Conservation (phyloP, 1,284 basidiomycete genomes). For the Rhizopogon hawkerae region DNA sequence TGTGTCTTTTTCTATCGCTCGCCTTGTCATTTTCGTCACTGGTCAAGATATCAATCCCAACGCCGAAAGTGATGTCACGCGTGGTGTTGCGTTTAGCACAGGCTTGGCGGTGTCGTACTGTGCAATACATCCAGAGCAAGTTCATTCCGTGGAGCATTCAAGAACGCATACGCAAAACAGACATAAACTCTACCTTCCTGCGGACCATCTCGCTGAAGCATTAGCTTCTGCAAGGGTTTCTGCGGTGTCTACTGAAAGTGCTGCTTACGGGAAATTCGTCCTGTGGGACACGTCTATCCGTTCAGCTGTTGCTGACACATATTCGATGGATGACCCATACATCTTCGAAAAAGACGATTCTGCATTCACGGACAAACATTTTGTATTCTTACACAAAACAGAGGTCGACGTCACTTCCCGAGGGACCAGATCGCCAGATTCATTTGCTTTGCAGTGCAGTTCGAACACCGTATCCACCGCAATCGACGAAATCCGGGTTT, state of each 20-base stretch:
- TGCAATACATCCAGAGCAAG: slow-evolving; percentile 43
- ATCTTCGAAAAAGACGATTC: slow-evolving; percentile 44
- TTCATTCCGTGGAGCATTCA: slow-evolving; percentile 33
- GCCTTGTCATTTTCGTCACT: slow-evolving; percentile 63
- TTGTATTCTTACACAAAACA: slow-evolving; percentile 37
- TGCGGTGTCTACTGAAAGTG: slow-evolving; percentile 23
- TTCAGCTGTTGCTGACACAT: slow-evolving; percentile 54
- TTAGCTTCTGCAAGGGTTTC: slow-evolving; percentile 39
- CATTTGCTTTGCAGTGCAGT: slow-evolving; percentile 9
- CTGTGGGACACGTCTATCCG: slow-evolving; percentile 44
- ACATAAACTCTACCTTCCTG: slow-evolving; percentile 44
- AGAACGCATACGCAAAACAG: slow-evolving; percentile 38
- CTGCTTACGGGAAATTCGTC: slow-evolving; percentile 35
- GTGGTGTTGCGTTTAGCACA: slow-evolving; percentile 64
- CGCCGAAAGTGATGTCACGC: slow-evolving; percentile 55
- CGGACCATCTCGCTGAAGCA: slow-evolving; percentile 55
- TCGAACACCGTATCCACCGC: slow-evolving; percentile 17
- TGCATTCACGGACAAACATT: slow-evolving; percentile 35
- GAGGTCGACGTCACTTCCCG: slow-evolving; percentile 33
- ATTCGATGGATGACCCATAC: slow-evolving; percentile 54
- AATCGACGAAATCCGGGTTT: slow-evolving; percentile 33
- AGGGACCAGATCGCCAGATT: slow-evolving; percentile 22
- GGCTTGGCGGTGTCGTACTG: slow-evolving; percentile 55
- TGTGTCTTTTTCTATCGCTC: slow-evolving; percentile 51
- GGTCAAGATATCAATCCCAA: slow-evolving; percentile 70